These are phyloP conservation scores for Trichoderma orchidacearum DNA, from an alignment of 495 filamentous ascomycete species.

Conservation along the genomic window DNA sequence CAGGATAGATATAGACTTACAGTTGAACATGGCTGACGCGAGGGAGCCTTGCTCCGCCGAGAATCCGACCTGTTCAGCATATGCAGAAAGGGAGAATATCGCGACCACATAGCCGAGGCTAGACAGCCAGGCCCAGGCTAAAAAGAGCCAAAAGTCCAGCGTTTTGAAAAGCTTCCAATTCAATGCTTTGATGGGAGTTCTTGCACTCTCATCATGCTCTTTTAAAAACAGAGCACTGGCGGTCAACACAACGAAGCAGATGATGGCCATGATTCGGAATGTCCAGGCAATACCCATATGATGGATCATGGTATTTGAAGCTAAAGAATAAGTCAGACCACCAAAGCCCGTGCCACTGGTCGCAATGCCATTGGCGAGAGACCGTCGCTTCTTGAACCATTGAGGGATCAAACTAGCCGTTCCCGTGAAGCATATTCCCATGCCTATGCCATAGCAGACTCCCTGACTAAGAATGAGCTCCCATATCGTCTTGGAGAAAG, in stretches of 20 bases:
- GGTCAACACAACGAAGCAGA: constrained; percentile 33
- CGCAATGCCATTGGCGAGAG: constrained; percentile 54
- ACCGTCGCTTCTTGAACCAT: constrained; percentile 52
- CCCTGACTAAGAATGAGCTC: constrained; percentile 58
- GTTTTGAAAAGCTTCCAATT: constrained; percentile 37
- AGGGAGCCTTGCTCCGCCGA: constrained; percentile 46
- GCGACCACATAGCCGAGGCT: constrained; percentile 56
- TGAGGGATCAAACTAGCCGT: constrained; percentile 51
- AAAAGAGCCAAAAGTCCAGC: constrained; percentile 44
- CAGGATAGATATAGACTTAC: constrained; percentile 29
- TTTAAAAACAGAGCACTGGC: constrained; percentile 40
- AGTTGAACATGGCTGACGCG: constrained; percentile 51
- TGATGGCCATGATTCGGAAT: constrained; percentile 43
- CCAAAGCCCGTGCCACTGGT: constrained; percentile 53
- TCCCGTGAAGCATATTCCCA: constrained; percentile 60
- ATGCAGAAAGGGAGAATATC: constrained; percentile 50
- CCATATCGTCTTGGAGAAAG: constrained; percentile 48
- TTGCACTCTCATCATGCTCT: constrained; percentile 15
- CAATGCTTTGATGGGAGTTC: constrained; percentile 28
- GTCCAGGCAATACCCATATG: constrained; percentile 39
- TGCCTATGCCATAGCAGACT: constrained; percentile 54
- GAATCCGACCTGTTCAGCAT: constrained; percentile 45
- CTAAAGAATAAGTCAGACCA: constrained; percentile 41
- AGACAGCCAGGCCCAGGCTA: constrained; percentile 51
- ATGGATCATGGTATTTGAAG: constrained; percentile 39